Conservation (phyloP, 768 basidiomycete genomes). For the Clathrus columnatus region DNA sequence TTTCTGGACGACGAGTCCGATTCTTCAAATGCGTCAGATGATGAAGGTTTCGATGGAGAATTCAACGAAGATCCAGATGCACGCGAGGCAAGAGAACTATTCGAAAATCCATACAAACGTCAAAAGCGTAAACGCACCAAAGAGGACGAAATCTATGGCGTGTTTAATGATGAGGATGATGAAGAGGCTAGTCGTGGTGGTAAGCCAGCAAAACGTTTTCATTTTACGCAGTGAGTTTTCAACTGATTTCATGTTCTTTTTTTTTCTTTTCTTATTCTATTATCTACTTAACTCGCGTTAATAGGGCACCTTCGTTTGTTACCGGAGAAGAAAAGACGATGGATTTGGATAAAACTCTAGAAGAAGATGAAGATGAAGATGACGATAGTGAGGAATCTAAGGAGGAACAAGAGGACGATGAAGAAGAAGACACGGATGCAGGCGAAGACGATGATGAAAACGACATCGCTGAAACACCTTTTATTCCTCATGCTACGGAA, state of each 20-base stretch:
- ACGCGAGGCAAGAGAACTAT: constrained; percentile 66
- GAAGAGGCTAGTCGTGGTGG: constrained; percentile 19
- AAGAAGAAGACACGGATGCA: constrained; percentile 13
- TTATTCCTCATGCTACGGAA: constrained; percentile 46
- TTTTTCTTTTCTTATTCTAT: constrained; percentile 9
- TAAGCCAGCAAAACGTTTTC: constrained; percentile 34
- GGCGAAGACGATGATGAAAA: constrained; percentile 23
- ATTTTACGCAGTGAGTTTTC: constrained; percentile 51
- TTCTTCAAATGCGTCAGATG: constrained; percentile 47
- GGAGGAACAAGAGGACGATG: constrained; percentile 24
- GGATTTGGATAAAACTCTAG: constrained; percentile 34
- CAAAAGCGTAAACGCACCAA: constrained; percentile 57
- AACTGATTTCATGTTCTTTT: too few relatives aligned
- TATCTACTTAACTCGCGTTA: constrained; percentile 8
- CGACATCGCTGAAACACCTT: constrained; percentile 26
- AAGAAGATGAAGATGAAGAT: constrained; percentile 26
- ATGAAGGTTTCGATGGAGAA: constrained; percentile 40
- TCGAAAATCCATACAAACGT: constrained; percentile 65
- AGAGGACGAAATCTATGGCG: constrained; percentile 69
- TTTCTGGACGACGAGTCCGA: constrained; percentile 69
- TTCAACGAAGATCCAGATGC: constrained; percentile 46
- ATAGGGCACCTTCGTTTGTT: constrained; percentile 60
- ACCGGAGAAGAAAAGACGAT: constrained; percentile 36
- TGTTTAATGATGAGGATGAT: constrained; percentile 60
- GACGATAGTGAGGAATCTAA: constrained; percentile 31